A percentile compares a stretch with the other conserved stretches of the same genome.
These are phyloP conservation scores for Zymoseptoria crescenta DNA, from an alignment of 2,329 filamentous ascomycete species.

Conservation along the genomic window DNA sequence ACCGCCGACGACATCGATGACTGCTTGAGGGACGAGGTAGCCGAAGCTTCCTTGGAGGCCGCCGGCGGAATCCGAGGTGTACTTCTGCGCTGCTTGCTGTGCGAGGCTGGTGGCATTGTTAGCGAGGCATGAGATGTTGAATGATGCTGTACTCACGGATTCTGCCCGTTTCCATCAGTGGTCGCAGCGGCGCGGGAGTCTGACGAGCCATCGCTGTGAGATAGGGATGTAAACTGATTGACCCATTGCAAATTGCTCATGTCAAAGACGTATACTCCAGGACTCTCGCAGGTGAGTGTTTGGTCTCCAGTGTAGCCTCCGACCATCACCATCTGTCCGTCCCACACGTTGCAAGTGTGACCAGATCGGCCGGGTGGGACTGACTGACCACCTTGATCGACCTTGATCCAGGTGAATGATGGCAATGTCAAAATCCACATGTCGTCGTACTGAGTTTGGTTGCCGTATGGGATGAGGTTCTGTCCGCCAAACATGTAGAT, in stretches of 20 bases:
- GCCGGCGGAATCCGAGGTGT: slow-evolving; percentile 39
- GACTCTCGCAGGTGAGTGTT: slow-evolving; percentile 53
- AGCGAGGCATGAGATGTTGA: background rate
- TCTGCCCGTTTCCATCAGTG: slow-evolving; percentile 5
- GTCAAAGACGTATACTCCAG: slow-evolving; percentile 71
- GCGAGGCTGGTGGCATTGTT: slow-evolving; percentile 37
- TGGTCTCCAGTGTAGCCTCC: slow-evolving; percentile 60
- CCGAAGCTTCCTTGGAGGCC: slow-evolving; percentile 54
- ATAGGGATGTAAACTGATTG: slow-evolving; percentile 58
- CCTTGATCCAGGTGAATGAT: slow-evolving; percentile 70
- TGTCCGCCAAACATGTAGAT: slow-evolving; percentile 74
- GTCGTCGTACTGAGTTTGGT: slow-evolving; percentile 57
- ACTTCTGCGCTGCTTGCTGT: slow-evolving; percentile 45
- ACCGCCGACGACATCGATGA: slow-evolving; percentile 62
- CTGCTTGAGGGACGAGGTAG: slow-evolving; percentile 61
- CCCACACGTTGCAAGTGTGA: slow-evolving; percentile 69
- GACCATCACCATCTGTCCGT: slow-evolving; percentile 71
- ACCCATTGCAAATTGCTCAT: slow-evolving; percentile 62
- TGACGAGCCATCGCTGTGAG: slow-evolving; percentile 28
- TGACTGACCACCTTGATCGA: slow-evolving; percentile 44
- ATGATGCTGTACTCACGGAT: background rate
- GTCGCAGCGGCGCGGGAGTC: slow-evolving; percentile 5
- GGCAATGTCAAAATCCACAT: slow-evolving; percentile 76
- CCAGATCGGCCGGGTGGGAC: slow-evolving; percentile 56
- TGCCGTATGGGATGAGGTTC: slow-evolving; percentile 56